Conservation (phyloP, 2,329 filamentous ascomycete genomes). For the Phoma sp. region DNA sequence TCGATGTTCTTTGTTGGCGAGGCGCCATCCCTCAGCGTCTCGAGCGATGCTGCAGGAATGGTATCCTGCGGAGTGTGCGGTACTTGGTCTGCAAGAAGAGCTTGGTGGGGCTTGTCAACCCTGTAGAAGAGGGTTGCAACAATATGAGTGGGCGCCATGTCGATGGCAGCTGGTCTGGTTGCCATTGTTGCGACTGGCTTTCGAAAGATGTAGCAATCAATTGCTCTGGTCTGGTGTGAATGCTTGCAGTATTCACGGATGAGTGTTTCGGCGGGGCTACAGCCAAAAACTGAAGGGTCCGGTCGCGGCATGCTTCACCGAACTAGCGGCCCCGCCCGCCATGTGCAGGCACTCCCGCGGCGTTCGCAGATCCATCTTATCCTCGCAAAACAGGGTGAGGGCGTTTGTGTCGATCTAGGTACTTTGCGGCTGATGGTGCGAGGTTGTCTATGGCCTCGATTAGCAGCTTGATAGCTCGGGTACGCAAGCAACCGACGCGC, state of each 20-base stretch:
- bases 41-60: slow-evolving; percentile 41
- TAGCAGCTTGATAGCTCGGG: slow-evolving; percentile 1
- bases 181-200: slow-evolving; percentile 15
- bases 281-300: slow-evolving; percentile 14
- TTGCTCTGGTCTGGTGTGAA: neutral
- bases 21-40: slow-evolving; percentile 51
- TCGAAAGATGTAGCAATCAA: neutral
- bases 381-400: no score
- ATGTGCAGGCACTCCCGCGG: slow-evolving; percentile 12
- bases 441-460: neutral
- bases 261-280: slow-evolving; percentile 8
- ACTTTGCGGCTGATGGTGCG: slow-evolving; percentile 10
- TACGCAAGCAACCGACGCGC: neutral
- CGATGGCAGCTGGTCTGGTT: slow-evolving; percentile 24
- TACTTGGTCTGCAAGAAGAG: slow-evolving; percentile 56
- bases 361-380: neutral
- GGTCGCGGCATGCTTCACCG: slow-evolving; percentile 8
- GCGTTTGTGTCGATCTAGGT: neutral
- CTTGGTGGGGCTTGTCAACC: slow-evolving; percentile 41
- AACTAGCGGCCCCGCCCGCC: slow-evolving; percentile 11
- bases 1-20: slow-evolving; percentile 59
- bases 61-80: slow-evolving; percentile 41
- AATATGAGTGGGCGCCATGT: slow-evolving; percentile 32
- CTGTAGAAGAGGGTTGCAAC: slow-evolving; percentile 50
- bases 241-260: neutral